Percentiles rank a stretch among this genome's conserved stretches.
phyloP scores from a whole-genome alignment of 208 protist genomes.

The Crithidia mellificae region DNA sequence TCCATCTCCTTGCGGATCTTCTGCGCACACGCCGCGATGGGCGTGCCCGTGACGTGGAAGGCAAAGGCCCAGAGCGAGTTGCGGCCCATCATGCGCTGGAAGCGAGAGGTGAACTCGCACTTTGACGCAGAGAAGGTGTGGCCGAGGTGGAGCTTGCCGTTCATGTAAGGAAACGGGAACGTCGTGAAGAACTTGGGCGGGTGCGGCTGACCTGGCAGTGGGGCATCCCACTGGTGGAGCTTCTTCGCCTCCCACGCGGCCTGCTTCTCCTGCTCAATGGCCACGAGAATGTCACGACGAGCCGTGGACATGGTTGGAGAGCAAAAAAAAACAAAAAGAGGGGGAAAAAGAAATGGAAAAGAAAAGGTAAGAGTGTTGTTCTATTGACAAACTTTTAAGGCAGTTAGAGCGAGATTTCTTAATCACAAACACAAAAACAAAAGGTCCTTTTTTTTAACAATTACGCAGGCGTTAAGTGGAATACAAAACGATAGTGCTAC shows the following conservation, averaged over 20 bases:
- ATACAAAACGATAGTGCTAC: background rate
- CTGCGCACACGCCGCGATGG: constrained; percentile 99
- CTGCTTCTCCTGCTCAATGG: constrained; percentile 74
- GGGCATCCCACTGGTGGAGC: constrained; percentile 71
- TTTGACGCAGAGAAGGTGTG: constrained; percentile 99
- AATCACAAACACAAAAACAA: background rate
- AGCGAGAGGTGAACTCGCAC: constrained; percentile 98
- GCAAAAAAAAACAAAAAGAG: too few relatives aligned
- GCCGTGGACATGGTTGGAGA: constrained; percentile 82
- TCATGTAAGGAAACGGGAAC: constrained; percentile 99
- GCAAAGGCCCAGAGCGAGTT: constrained; percentile 99
- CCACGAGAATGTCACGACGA: constrained; percentile 72
- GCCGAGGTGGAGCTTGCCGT: constrained; percentile 98
- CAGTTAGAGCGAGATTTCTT: too few relatives aligned
- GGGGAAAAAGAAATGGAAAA: too few relatives aligned
- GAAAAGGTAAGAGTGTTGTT: too few relatives aligned
- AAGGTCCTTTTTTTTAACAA: background rate
- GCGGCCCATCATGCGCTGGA: constrained; percentile 97
- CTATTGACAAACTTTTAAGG: too few relatives aligned
- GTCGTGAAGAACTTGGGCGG: constrained; percentile 97
- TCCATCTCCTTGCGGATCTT: constrained; percentile 94
- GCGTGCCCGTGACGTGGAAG: constrained; percentile 99
- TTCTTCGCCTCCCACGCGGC: constrained; percentile 60
- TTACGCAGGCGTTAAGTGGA: background rate
- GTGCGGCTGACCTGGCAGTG: constrained; percentile 39